A percentile compares a stretch with the other conserved stretches of the same genome.
phyloP scores from a whole-genome alignment of 1,284 basidiomycete species.

The Volvariella surrecta region DNA sequence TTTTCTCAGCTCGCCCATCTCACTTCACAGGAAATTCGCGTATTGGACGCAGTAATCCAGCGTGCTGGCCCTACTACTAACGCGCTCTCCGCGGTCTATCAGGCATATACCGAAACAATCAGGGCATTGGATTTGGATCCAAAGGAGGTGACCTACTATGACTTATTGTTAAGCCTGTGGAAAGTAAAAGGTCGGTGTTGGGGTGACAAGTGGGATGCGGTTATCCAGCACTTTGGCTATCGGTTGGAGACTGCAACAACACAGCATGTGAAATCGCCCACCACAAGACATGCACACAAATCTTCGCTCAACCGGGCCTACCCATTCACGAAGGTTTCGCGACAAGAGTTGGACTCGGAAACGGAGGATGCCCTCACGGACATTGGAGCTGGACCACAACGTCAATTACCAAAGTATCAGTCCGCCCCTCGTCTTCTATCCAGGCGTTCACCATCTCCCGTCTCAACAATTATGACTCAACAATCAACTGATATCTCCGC shows the following conservation, averaged over 20 bases:
- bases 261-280: slow-evolving; percentile 8
- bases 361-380: slow-evolving; percentile 21
- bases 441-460: background rate
- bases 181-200: slow-evolving; percentile 69
- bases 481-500: background rate
- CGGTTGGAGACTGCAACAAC: background rate
- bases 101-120: slow-evolving; percentile 71
- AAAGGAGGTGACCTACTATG: slow-evolving; percentile 76
- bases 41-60: slow-evolving; percentile 65
- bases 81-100: slow-evolving; percentile 70
- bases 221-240: slow-evolving; percentile 50
- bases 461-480: slow-evolving; percentile 1
- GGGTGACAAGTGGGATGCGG: slow-evolving; percentile 67
- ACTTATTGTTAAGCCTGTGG: slow-evolving; percentile 69
- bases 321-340: slow-evolving; percentile 11
- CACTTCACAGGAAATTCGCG: slow-evolving; percentile 49
- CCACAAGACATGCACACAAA: slow-evolving; percentile 3
- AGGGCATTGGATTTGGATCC: slow-evolving; percentile 66
- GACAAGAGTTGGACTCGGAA: slow-evolving; percentile 39
- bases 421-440: slow-evolving; percentile 7
- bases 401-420: slow-evolving; percentile 8
- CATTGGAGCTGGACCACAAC: slow-evolving; percentile 10
- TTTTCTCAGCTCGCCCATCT: slow-evolving; percentile 50
- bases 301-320: slow-evolving; percentile 12
- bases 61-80: slow-evolving; percentile 57